Evolutionary conservation across 805 yeast genomes (phyloP).

Genomic region (Ogataea nakhonphanomensis): DNA sequence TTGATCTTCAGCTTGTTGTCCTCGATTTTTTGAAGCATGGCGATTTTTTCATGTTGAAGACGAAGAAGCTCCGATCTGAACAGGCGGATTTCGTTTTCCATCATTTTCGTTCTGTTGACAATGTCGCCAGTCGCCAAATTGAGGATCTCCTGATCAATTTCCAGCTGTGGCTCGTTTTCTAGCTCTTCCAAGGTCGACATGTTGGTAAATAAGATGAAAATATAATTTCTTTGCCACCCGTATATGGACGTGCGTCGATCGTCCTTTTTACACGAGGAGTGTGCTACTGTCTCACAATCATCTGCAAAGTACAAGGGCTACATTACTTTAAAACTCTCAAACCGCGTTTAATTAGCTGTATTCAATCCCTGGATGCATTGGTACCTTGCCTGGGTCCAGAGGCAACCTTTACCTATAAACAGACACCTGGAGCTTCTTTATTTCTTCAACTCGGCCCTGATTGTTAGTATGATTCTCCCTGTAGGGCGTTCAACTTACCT

Average conservation of each 20-base stretch:
- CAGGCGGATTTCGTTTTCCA: constrained; percentile 93
- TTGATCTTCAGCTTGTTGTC: constrained; percentile 95
- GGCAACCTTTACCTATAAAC: not conserved
- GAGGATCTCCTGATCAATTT: constrained; percentile 78
- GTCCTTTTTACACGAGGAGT: not conserved
- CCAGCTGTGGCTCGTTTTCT: constrained; percentile 53
- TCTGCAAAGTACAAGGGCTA: no score
- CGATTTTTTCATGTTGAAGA: constrained; percentile 85
- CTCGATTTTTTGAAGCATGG: constrained; percentile 89
- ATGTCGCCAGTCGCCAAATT: constrained; percentile 77
- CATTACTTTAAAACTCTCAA: no score
- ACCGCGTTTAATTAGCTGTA: not conserved
- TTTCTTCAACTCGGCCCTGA: constrained; percentile 10
- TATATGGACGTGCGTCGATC: constrained; percentile 12
- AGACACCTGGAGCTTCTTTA: not conserved
- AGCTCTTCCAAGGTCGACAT: constrained; percentile 88
- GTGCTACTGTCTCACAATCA: not conserved
- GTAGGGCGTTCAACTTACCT: constrained; percentile 38
- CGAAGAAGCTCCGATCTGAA: constrained; percentile 91
- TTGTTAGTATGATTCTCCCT: not conserved
- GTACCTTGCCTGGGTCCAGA: no score
- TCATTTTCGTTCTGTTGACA: constrained; percentile 75
- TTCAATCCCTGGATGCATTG: no score
- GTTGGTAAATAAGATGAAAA: constrained; percentile 6
- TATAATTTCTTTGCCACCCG: constrained; percentile 12